Percentiles rank a stretch among this genome's conserved stretches.
Evolutionary conservation across 2,329 filamentous ascomycete species (phyloP).

Genomic region (Phyllosticta ampelicida): DNA sequence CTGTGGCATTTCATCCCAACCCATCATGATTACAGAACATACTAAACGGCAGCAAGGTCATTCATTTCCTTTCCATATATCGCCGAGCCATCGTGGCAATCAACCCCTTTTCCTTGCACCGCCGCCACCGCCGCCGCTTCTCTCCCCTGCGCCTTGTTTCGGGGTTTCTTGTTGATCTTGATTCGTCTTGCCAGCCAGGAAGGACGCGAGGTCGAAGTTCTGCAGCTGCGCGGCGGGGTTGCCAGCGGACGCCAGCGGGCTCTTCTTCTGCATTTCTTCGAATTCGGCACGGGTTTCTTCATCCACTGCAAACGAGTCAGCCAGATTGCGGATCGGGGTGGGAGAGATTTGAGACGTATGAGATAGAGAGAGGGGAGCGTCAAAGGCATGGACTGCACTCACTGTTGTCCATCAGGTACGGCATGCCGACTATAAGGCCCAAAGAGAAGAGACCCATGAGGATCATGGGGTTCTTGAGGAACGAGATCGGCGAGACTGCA

Average conservation of each 20-base stretch:
- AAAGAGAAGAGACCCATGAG: conserved; percentile 78
- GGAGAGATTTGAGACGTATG: too few relatives aligned
- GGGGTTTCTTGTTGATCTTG: neutral
- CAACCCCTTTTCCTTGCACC: neutral
- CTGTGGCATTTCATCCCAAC: too few relatives aligned
- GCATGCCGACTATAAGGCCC: conserved; percentile 81
- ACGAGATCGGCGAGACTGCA: conserved; percentile 63
- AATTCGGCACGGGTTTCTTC: conserved; percentile 91
- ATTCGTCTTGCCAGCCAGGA: conserved; percentile 49
- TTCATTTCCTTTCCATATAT: too few relatives aligned
- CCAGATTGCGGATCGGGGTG: neutral
- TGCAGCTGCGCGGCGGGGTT: conserved; percentile 42
- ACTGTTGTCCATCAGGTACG: conserved; percentile 94
- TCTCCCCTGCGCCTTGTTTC: neutral
- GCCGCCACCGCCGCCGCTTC: neutral
- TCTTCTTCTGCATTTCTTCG: conserved; percentile 75
- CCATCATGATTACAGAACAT: too few relatives aligned
- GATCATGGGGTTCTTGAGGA: conserved; percentile 95
- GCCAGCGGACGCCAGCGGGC: conserved; percentile 44
- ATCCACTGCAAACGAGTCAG: conserved; percentile 56
- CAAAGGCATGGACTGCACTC: conserved; percentile 16
- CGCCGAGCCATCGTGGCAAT: neutral
- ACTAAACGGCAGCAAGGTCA: too few relatives aligned
- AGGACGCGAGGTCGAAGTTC: conserved; percentile 58
- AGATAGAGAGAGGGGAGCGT: conserved; percentile 27